These are phyloP conservation scores for Sapria himalayana DNA, from an alignment of 345 rosid genomes.

Conservation along the genomic window DNA sequence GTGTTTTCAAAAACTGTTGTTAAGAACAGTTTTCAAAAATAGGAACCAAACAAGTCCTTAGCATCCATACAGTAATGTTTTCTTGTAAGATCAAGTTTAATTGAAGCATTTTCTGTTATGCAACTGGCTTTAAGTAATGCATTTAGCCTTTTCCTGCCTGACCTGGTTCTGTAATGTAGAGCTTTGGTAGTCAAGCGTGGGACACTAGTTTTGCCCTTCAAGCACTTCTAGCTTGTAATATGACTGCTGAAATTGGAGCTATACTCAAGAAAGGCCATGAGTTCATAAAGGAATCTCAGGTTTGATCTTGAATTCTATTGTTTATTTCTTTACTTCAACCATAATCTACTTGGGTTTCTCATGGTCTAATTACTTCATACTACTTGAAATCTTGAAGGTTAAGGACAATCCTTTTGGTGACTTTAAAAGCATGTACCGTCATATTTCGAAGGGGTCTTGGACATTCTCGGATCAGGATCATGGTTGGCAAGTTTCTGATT, in stretches of 20 bases:
- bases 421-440: constrained; percentile 16
- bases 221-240: constrained; percentile 22
- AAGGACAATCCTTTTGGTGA: constrained; percentile 24
- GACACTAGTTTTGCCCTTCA: constrained; percentile 26
- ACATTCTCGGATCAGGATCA: constrained; percentile 31
- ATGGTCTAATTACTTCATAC: not conserved
- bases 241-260: constrained; percentile 15
- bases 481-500: constrained; percentile 35
- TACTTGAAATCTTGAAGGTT: constrained; percentile 8
- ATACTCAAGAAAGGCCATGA: constrained; percentile 16
- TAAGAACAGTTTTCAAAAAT: no score
- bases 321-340: not conserved
- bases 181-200: constrained; percentile 49
- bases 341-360: not conserved
- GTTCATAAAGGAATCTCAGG: constrained; percentile 35
- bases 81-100: no score
- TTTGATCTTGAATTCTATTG: not conserved
- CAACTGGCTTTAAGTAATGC: no score
- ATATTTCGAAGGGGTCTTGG: constrained; percentile 32
- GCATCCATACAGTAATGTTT: no score
- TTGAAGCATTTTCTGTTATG: no score
- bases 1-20: no score
- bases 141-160: no score
- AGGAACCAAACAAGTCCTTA: no score
- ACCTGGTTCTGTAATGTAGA: constrained; percentile 18